These are phyloP conservation scores for Chytridium lagenaria DNA, from an alignment of 371 early-diverging fungal species.

Conservation along the genomic window DNA sequence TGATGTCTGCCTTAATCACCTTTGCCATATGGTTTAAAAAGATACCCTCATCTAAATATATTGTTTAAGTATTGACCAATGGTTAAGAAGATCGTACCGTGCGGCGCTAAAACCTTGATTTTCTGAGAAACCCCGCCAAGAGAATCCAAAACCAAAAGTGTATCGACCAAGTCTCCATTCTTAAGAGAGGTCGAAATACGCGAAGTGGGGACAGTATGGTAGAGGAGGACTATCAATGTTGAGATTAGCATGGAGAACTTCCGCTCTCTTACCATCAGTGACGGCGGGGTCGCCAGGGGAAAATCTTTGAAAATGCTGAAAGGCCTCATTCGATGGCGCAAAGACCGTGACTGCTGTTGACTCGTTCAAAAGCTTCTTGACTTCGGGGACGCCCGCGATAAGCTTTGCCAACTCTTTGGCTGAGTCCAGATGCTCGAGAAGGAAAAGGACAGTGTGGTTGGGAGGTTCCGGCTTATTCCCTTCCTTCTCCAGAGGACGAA, in stretches of 20 bases:
- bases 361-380: constrained; percentile 1
- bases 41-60: constrained; percentile 13
- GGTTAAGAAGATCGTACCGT: neutral
- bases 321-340: constrained; percentile 1
- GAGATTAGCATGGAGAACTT: no score
- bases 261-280: neutral
- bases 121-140: constrained; percentile 3
- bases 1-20: neutral
- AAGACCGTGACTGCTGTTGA: neutral
- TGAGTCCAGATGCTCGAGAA: neutral
- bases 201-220: neutral
- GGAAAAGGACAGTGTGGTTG: constrained; percentile 11
- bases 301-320: neutral
- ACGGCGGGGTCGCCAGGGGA: neutral
- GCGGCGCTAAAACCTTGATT: constrained; percentile 4
- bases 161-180: constrained; percentile 16
- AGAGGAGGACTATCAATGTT: neutral
- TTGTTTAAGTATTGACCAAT: neutral
- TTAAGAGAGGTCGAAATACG: constrained; percentile 1
- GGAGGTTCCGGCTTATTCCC: neutral
- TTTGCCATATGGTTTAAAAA: neutral
- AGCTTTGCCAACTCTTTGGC: constrained; percentile 1
- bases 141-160: neutral
- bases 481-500: neutral
- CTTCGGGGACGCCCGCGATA: neutral